phyloP scores from a whole-genome alignment of 371 early-diverging fungal species.

The Phascolomyces articulosus region DNA sequence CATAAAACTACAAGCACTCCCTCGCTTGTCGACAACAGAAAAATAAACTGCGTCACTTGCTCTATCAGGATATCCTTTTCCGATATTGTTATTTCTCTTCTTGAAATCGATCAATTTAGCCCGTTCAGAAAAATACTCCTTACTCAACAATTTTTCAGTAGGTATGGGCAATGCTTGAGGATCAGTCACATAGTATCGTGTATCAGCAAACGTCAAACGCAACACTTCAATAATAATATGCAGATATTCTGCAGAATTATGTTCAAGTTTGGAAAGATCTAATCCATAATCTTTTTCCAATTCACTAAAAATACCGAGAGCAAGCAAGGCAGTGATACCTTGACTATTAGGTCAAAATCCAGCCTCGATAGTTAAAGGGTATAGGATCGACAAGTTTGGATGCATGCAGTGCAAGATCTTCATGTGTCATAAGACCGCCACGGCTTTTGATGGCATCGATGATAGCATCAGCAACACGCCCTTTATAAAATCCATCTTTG shows the following conservation, averaged over 20 bases:
- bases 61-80: conserved; percentile 63
- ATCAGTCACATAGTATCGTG: conserved; percentile 69
- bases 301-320: conserved; percentile 71
- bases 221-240: conserved; percentile 73
- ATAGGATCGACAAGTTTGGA: conserved; percentile 66
- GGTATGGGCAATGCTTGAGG: conserved; percentile 61
- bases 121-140: conserved; percentile 61
- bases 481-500: conserved; percentile 78
- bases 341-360: conserved; percentile 77
- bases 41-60: conserved; percentile 79
- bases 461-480: conserved; percentile 76
- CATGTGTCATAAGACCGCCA: conserved; percentile 74
- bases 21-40: conserved; percentile 75
- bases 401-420: conserved; percentile 70
- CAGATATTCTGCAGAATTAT: conserved; percentile 65
- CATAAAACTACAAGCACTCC: conserved; percentile 87
- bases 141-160: conserved; percentile 51
- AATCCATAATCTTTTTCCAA: conserved; percentile 52
- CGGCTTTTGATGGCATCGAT: conserved; percentile 58
- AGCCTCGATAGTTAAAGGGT: conserved; percentile 64
- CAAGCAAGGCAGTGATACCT: conserved; percentile 74
- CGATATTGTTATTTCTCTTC: conserved; percentile 45
- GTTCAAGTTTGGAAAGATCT: conserved; percentile 43
- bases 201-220: conserved; percentile 80
- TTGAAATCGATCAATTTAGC: conserved; percentile 59